phyloP scores from a whole-genome alignment of 768 basidiomycete genomes.

The Termitomyces sp. region DNA sequence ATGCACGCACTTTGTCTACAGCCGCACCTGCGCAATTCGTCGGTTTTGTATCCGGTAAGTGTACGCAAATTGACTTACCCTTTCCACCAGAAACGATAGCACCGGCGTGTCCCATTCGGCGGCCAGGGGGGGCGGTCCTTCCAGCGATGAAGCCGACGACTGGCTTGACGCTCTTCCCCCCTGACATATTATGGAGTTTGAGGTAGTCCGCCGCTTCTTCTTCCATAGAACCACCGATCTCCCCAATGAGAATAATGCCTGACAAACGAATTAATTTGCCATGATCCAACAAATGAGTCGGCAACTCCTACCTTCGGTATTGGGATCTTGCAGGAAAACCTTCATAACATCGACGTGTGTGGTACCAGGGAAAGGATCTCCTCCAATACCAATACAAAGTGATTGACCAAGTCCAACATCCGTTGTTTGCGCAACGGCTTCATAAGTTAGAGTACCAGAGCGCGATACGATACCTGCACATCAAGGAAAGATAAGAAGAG shows the following conservation, averaged over 20 bases:
- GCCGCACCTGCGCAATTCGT: constrained; percentile 58
- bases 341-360: constrained; percentile 95
- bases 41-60: not conserved
- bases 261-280: not conserved
- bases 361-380: constrained; percentile 95
- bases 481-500: not conserved
- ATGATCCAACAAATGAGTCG: not conserved
- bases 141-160: constrained; percentile 98
- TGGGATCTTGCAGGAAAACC: constrained; percentile 90
- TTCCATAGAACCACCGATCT: constrained; percentile 99
- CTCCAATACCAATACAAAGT: constrained; percentile 94
- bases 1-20: constrained; percentile 85
- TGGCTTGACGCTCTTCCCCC: constrained; percentile 80
- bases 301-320: constrained; percentile 69
- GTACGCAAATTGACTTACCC: constrained; percentile 41
- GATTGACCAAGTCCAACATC: constrained; percentile 94
- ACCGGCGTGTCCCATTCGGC: constrained; percentile 98
- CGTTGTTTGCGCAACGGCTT: constrained; percentile 97
- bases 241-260: constrained; percentile 98
- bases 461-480: constrained; percentile 83
- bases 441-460: constrained; percentile 95
- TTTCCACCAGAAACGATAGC: constrained; percentile 98
- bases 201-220: constrained; percentile 98
- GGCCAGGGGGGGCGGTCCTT: constrained; percentile 93
- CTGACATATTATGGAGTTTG: constrained; percentile 87